These are phyloP conservation scores for Phytophthora fragariaefolia DNA, from an alignment of 352 stramenopile species.

Conservation along the genomic window DNA sequence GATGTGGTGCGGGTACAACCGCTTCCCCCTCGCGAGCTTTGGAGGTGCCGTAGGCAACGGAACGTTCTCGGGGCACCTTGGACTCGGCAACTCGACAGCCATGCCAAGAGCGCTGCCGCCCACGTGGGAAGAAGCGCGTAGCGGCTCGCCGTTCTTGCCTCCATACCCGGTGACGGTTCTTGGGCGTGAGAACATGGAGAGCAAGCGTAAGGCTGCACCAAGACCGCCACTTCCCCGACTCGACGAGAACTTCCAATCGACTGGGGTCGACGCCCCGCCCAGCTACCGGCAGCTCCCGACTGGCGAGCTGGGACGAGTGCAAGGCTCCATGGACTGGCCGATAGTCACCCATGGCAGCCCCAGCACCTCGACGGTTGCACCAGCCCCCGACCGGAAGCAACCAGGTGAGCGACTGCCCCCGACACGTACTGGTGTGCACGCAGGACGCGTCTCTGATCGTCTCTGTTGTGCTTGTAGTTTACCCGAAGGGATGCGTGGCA, in stretches of 20 bases:
- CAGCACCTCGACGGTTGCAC: not conserved
- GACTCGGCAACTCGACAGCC: not conserved
- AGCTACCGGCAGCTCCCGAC: slow-evolving; percentile 14
- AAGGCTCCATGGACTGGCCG: slow-evolving; percentile 28
- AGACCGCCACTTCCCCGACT: slow-evolving; percentile 4
- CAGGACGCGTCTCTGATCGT: not conserved
- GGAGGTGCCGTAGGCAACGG: not conserved
- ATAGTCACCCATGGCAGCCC: not conserved
- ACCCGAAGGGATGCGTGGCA: slow-evolving; percentile 10
- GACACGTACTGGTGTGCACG: no score
- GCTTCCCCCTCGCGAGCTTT: slow-evolving; percentile 46
- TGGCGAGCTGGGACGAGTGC: slow-evolving; percentile 24
- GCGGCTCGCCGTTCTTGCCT: slow-evolving; percentile 61
- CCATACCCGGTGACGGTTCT: slow-evolving; percentile 64
- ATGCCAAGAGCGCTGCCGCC: slow-evolving; percentile 53
- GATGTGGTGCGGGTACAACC: slow-evolving; percentile 58
- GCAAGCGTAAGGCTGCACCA: slow-evolving; percentile 38
- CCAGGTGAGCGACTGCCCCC: slow-evolving; percentile 22
- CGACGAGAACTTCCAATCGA: slow-evolving; percentile 32
- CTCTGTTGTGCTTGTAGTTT: slow-evolving; percentile 16
- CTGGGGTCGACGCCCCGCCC: slow-evolving; percentile 12
- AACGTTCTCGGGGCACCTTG: not conserved
- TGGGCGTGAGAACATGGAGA: slow-evolving; percentile 36
- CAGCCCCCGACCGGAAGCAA: slow-evolving; percentile 23
- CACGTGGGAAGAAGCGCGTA: slow-evolving; percentile 59